Evolutionary conservation across 306 rosid species (phyloP).

Genomic region (Prunus fruticosa): DNA sequence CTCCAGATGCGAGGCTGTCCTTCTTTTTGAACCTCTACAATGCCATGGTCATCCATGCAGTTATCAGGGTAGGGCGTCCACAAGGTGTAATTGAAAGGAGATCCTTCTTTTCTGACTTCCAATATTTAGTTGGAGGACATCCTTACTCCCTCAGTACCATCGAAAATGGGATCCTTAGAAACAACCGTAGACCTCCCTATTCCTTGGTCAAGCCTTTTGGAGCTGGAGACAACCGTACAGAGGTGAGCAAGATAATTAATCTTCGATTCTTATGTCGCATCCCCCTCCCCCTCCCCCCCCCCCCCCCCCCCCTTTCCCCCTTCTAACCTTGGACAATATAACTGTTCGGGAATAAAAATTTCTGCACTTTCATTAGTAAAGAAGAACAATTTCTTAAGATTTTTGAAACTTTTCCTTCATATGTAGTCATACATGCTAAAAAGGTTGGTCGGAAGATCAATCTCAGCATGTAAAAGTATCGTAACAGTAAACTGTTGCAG

Average conservation of each 20-base stretch:
- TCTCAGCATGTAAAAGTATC: background rate
- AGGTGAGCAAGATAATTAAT: slow-evolving; percentile 44
- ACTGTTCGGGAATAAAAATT: background rate
- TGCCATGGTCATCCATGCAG: slow-evolving; percentile 92
- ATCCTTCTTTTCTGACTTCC: slow-evolving; percentile 71
- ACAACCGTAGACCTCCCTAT: slow-evolving; percentile 79
- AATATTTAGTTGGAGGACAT: slow-evolving; percentile 75
- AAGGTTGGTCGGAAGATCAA: no score
- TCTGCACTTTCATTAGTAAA: background rate
- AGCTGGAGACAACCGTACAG: slow-evolving; percentile 57
- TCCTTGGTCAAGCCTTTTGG: slow-evolving; percentile 68
- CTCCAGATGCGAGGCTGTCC: slow-evolving; percentile 67
- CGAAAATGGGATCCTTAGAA: slow-evolving; percentile 78
- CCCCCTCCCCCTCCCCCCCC: no score
- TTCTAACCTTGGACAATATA: background rate
- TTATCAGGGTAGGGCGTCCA: slow-evolving; percentile 63
- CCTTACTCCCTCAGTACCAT: slow-evolving; percentile 64
- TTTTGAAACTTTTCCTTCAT: background rate
- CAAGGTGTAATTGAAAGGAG: slow-evolving; percentile 76
- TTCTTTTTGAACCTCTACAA: slow-evolving; percentile 88
- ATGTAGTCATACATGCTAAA: no score
- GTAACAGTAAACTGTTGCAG: background rate
- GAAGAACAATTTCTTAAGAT: background rate
- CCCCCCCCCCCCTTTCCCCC: no score
- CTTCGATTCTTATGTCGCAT: background rate